phyloP scores from a whole-genome alignment of 495 filamentous ascomycete species.

The Aspergillus leporis region DNA sequence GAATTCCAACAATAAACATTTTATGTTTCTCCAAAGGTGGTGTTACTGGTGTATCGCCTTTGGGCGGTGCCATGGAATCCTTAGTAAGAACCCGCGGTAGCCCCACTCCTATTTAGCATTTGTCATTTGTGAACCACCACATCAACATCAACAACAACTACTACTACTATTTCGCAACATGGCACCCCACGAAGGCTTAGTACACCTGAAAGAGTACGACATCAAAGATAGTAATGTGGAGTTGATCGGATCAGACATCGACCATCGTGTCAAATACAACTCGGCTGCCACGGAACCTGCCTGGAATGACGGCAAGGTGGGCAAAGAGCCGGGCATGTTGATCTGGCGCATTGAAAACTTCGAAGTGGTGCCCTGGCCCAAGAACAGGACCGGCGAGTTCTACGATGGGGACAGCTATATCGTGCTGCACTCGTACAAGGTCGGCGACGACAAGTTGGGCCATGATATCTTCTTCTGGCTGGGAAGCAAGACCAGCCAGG shows the following conservation, averaged over 20 bases:
- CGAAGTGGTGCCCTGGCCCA: conserved; percentile 59
- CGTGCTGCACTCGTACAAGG: conserved; percentile 55
- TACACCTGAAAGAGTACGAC: conserved; percentile 60
- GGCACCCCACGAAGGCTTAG: conserved; percentile 56
- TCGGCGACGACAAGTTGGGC: conserved; percentile 50
- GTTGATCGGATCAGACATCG: conserved; percentile 57
- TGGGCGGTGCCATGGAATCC: too few species aligned
- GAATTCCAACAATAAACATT: too few species aligned
- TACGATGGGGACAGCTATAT: conserved; percentile 66
- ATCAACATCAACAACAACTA: background rate
- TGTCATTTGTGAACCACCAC: too few species aligned
- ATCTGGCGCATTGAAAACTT: conserved; percentile 66
- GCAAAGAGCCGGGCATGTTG: conserved; percentile 47
- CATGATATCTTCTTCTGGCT: conserved; percentile 66
- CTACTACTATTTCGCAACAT: conserved; percentile 34
- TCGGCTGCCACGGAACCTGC: conserved; percentile 61
- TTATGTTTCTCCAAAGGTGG: too few species aligned
- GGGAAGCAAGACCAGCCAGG: conserved; percentile 58
- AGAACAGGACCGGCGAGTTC: conserved; percentile 53
- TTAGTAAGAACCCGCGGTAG: too few species aligned
- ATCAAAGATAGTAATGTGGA: conserved; percentile 65
- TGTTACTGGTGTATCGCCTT: too few species aligned
- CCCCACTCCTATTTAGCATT: too few species aligned
- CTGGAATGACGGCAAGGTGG: conserved; percentile 56
- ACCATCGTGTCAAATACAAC: conserved; percentile 64